Percentiles rank a stretch among this genome's conserved stretches.
Conservation (phyloP, 1,284 basidiomycete genomes). For the Golubevia sp. region DNA sequence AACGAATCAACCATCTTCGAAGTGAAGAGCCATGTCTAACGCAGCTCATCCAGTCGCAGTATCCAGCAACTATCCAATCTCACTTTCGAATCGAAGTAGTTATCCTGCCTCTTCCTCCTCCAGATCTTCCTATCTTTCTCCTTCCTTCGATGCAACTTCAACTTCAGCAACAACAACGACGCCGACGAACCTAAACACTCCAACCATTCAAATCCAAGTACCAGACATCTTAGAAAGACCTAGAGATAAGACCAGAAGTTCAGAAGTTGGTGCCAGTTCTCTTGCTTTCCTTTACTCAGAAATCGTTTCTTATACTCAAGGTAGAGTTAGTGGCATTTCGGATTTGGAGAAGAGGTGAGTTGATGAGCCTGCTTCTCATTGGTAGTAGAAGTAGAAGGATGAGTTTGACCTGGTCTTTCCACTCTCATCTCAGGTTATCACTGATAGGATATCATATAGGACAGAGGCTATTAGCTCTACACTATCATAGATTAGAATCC, state of each 20-base stretch:
- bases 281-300: conserved; percentile 48
- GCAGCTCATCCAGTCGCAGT: too few relatives aligned
- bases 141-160: too few relatives aligned
- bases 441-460: conserved; percentile 48
- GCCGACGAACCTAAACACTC: too few relatives aligned
- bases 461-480: conserved; percentile 26
- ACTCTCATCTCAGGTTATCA: conserved; percentile 6
- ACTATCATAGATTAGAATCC: conserved; percentile 35
- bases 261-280: conserved; percentile 27
- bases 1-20: too few relatives aligned
- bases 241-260: conserved; percentile 31
- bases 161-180: too few relatives aligned
- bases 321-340: conserved; percentile 87
- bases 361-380: too few relatives aligned
- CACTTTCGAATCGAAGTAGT: too few relatives aligned
- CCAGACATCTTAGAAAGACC: conserved; percentile 52
- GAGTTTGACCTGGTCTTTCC: not conserved
- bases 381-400: not conserved
- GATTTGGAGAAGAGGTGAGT: conserved; percentile 73
- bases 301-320: conserved; percentile 77
- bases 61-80: too few relatives aligned
- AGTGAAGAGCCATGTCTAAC: too few relatives aligned
- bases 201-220: too few relatives aligned
- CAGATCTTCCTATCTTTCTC: too few relatives aligned
- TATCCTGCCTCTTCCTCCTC: too few relatives aligned